These are phyloP conservation scores for Phyllosticta citribraziliensis DNA, from an alignment of 2,329 filamentous ascomycete genomes.

Conservation along the genomic window DNA sequence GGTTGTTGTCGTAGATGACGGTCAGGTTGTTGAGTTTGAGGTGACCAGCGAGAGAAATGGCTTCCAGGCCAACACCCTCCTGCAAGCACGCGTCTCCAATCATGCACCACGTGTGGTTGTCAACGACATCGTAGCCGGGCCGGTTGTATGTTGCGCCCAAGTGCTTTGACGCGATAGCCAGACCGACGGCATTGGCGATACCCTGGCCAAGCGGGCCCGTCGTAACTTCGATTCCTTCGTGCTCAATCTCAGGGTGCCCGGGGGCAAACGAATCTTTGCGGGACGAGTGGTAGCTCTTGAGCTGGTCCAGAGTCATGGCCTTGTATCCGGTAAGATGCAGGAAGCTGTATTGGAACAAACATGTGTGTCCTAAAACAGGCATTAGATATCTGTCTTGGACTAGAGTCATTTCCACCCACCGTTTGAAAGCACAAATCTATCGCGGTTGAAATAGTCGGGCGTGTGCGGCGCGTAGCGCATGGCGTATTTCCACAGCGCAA, in stretches of 20 bases:
- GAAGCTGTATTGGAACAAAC: constrained; percentile 46
- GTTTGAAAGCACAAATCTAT: constrained; percentile 54
- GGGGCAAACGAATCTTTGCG: constrained; percentile 43
- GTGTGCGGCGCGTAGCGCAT: constrained; percentile 52
- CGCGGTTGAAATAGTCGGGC: constrained; percentile 50
- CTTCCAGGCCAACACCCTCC: constrained; percentile 49
- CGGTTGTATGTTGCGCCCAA: constrained; percentile 45
- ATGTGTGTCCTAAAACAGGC: constrained; percentile 36
- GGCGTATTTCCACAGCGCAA: constrained; percentile 52
- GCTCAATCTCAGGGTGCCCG: constrained; percentile 49
- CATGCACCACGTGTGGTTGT: constrained; percentile 48
- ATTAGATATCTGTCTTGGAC: not conserved
- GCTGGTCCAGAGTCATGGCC: constrained; percentile 46
- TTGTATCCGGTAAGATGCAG: constrained; percentile 46
- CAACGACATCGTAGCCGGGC: constrained; percentile 39
- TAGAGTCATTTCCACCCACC: constrained; percentile 21
- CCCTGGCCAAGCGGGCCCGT: constrained; percentile 52
- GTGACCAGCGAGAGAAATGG: constrained; percentile 48
- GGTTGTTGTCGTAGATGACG: constrained; percentile 53
- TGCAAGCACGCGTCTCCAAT: constrained; percentile 49
- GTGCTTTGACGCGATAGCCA: constrained; percentile 49
- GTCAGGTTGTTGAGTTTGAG: constrained; percentile 47
- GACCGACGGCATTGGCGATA: constrained; percentile 50
- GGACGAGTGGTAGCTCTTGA: constrained; percentile 45
- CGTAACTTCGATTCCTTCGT: constrained; percentile 49